Evolutionary conservation across 805 yeast genomes (phyloP).

Genomic region (Kuraishia capsulata): DNA sequence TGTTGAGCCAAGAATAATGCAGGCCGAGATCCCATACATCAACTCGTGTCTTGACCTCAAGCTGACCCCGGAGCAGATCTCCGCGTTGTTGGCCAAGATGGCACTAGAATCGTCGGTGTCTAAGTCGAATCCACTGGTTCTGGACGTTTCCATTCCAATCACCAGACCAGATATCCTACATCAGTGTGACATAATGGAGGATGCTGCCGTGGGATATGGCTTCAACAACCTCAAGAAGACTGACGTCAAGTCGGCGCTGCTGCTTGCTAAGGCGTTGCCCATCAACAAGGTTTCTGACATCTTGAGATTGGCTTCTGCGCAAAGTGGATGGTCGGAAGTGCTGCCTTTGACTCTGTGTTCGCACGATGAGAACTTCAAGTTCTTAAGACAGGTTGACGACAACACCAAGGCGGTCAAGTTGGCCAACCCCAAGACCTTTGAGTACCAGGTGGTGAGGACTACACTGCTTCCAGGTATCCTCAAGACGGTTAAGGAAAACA

Average conservation of each 20-base stretch:
- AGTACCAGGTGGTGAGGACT: conserved; percentile 97
- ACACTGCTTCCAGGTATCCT: conserved; percentile 88
- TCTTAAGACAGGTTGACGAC: conserved; percentile 67
- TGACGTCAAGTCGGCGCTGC: conserved; percentile 66
- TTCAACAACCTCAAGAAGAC: conserved; percentile 81
- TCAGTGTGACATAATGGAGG: conserved; percentile 98
- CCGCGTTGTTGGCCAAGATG: conserved; percentile 68
- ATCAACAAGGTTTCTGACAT: conserved; percentile 88
- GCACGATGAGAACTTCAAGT: conserved; percentile 93
- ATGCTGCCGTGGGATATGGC: conserved; percentile 94
- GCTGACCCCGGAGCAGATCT: conserved; percentile 58
- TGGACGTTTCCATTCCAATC: conserved; percentile 74
- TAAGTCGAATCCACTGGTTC: conserved; percentile 31
- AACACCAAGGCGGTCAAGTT: conserved; percentile 75
- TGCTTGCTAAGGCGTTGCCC: conserved; percentile 82
- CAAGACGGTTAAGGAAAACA: conserved; percentile 92
- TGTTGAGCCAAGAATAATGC: conserved; percentile 54
- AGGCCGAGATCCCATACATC: conserved; percentile 75
- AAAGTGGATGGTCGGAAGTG: conserved; percentile 93
- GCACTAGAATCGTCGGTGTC: conserved; percentile 59
- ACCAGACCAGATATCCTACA: conserved; percentile 95
- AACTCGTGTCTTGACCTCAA: conserved; percentile 89
- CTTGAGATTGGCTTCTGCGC: conserved; percentile 82
- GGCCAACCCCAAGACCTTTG: conserved; percentile 93
- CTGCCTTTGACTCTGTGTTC: conserved; percentile 93